phyloP scores from a whole-genome alignment of 2,329 filamentous ascomycete genomes.

The Lecanicillium sp. region DNA sequence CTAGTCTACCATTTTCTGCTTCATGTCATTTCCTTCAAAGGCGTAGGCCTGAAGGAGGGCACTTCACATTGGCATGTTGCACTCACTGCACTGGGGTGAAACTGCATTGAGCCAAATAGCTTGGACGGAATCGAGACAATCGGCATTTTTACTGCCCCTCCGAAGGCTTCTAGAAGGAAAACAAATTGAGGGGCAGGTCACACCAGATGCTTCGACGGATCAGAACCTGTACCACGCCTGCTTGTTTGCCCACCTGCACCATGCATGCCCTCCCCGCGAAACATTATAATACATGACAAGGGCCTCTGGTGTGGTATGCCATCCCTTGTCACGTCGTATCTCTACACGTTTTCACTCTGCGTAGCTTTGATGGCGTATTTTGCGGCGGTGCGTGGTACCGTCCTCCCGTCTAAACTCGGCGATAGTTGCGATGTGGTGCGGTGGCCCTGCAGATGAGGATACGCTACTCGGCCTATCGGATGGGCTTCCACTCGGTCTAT shows the following conservation, averaged over 20 bases:
- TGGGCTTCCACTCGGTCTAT: no score
- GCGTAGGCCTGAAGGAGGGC: no score
- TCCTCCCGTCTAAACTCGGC: conserved; percentile 5
- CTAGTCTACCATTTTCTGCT: no score
- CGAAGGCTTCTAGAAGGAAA: conserved; percentile 4
- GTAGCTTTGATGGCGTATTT: no score
- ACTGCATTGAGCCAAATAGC: background rate
- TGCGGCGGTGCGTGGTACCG: no score
- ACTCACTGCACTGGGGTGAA: background rate
- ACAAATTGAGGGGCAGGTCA: background rate
- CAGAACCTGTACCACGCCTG: background rate
- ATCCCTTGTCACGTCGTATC: no score
- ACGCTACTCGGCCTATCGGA: no score
- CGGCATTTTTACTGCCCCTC: conserved; percentile 2
- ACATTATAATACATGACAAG: no score
- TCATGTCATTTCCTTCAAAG: no score
- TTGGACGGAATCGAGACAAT: conserved; percentile 6
- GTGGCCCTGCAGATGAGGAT: no score
- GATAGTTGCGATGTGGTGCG: conserved; percentile 6
- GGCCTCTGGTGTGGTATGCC: no score
- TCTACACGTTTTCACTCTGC: background rate
- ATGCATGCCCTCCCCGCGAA: background rate
- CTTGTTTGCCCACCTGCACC: conserved; percentile 1
- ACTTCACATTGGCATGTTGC: background rate
- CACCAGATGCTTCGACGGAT: conserved; percentile 7